These are phyloP conservation scores for Chamaenerion angustifolium DNA, from an alignment of 345 rosid genomes.

Conservation along the genomic window DNA sequence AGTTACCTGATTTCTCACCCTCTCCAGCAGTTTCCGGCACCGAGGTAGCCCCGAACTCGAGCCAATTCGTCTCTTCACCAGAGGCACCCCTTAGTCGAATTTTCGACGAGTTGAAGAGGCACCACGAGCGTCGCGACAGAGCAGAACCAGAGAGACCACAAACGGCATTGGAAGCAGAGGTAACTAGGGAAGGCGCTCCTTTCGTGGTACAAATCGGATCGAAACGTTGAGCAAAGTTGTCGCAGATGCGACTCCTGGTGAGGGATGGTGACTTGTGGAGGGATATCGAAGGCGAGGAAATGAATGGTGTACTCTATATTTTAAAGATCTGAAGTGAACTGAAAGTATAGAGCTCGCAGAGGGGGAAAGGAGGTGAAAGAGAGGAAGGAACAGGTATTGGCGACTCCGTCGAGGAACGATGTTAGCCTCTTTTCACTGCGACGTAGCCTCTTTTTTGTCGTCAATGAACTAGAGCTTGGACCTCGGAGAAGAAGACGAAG, in stretches of 20 bases:
- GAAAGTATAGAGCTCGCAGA: no score
- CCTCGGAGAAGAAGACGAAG: no score
- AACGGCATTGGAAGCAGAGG: conserved; percentile 6
- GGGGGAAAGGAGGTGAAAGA: no score
- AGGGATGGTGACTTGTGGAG: conserved; percentile 15
- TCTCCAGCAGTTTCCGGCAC: conserved; percentile 25
- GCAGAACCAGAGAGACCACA: conserved; percentile 4
- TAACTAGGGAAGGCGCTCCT: conserved; percentile 13
- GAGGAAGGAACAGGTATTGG: no score
- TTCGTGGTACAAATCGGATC: conserved; percentile 17
- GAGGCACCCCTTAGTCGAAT: conserved; percentile 51
- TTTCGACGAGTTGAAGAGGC: conserved; percentile 6
- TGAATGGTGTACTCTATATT: conserved; percentile 83
- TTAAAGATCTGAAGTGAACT: background rate
- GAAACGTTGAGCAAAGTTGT: conserved; percentile 15
- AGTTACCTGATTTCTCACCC: conserved; percentile 23
- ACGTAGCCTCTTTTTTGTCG: no score
- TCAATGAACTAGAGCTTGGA: no score
- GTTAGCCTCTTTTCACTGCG: no score
- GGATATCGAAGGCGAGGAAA: conserved; percentile 19
- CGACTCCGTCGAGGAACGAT: no score
- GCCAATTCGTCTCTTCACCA: conserved; percentile 16
- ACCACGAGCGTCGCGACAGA: conserved; percentile 19
- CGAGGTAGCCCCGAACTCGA: conserved; percentile 44
- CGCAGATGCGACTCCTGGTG: background rate